Evolutionary conservation across 2,329 filamentous ascomycete species (phyloP).

Genomic region (Proliferodiscus dingleyae): DNA sequence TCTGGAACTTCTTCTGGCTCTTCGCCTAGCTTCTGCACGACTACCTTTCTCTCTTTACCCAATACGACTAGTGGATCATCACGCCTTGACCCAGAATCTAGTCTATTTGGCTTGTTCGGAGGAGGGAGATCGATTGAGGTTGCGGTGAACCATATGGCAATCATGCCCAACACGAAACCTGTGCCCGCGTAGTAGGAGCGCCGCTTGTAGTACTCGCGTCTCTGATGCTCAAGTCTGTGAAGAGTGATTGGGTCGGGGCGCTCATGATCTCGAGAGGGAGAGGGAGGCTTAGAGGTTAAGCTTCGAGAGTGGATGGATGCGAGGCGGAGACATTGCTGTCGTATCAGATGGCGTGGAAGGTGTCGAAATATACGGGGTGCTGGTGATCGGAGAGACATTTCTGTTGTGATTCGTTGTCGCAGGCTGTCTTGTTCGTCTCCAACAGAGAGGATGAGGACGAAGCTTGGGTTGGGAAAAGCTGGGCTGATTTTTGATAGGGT

Average conservation of each 20-base stretch:
- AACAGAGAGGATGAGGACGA: not conserved
- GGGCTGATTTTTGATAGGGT: conserved; percentile 9
- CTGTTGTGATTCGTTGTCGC: conserved; percentile 6
- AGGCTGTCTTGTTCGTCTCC: no score
- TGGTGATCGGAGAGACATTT: conserved; percentile 21
- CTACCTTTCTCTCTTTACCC: conserved; percentile 27
- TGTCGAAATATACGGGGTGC: conserved; percentile 7
- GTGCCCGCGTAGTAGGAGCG: conserved; percentile 25
- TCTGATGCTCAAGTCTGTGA: conserved; percentile 25
- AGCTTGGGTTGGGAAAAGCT: not conserved
- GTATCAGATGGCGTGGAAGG: not conserved
- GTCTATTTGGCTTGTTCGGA: conserved; percentile 5
- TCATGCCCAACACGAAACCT: conserved; percentile 27
- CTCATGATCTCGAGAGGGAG: not conserved
- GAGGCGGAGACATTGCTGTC: conserved; percentile 7
- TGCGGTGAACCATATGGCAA: conserved; percentile 30
- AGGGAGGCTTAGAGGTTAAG: conserved; percentile 7
- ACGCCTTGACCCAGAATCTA: conserved; percentile 14
- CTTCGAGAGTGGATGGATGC: not conserved
- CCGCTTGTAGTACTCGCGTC: conserved; percentile 27
- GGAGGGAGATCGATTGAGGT: conserved; percentile 25
- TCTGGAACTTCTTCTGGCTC: conserved; percentile 37
- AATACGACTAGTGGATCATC: conserved; percentile 27
- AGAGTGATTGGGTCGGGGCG: conserved; percentile 25
- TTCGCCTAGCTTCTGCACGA: conserved; percentile 28